Conservation (phyloP, 257 asterid species). For the Solanum etuberosum region DNA sequence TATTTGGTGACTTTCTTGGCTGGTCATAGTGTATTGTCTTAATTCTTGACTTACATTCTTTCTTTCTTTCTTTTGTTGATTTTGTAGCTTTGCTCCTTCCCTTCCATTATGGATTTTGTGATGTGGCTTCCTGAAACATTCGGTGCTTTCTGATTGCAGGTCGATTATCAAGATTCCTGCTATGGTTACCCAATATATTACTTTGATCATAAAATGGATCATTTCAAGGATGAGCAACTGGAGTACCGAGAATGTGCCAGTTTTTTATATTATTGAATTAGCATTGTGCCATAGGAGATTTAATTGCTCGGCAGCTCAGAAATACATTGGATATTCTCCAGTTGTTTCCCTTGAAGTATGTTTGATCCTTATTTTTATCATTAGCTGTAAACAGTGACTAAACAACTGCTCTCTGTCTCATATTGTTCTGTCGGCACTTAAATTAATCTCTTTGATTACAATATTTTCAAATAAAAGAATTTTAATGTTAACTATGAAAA, state of each 20-base stretch:
- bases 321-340: slow-evolving; percentile 61
- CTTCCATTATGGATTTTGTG: not conserved
- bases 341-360: slow-evolving; percentile 61
- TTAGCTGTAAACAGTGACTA: not conserved
- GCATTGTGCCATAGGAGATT: slow-evolving; percentile 60
- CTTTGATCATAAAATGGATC: slow-evolving; percentile 30
- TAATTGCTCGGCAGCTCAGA: slow-evolving; percentile 65
- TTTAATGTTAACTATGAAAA: not conserved
- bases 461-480: not conserved
- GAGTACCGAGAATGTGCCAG: slow-evolving; percentile 26
- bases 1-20: not conserved
- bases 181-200: slow-evolving; percentile 15
- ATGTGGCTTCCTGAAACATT: not conserved
- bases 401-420: not conserved
- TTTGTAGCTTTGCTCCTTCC: not conserved
- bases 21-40: not conserved
- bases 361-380: not conserved
- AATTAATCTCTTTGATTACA: not conserved
- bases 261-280: slow-evolving; percentile 32
- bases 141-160: slow-evolving; percentile 32
- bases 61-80: not conserved
- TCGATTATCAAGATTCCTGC: slow-evolving; percentile 60
- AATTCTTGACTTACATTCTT: not conserved
- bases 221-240: slow-evolving; percentile 28
- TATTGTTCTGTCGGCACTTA: not conserved